These are phyloP conservation scores for Pleurozium schreberi DNA, from an alignment of 225 moss, liverwort and hornwort genomes.

Conservation along the genomic window DNA sequence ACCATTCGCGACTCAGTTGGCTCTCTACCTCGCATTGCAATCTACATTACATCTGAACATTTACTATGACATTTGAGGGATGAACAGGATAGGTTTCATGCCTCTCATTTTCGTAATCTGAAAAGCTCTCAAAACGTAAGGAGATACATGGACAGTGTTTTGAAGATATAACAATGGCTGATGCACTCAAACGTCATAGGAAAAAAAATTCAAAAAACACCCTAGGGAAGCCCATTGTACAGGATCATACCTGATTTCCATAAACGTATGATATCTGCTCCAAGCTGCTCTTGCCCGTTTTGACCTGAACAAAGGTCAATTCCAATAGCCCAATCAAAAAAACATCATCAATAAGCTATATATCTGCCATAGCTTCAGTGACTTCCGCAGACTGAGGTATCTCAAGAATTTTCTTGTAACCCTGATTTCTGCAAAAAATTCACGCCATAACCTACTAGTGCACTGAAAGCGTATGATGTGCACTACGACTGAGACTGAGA, in stretches of 20 bases:
- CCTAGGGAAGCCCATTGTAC: not conserved
- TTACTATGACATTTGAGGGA: not conserved
- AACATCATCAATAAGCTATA: not conserved
- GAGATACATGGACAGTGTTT: not conserved
- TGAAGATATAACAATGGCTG: not conserved
- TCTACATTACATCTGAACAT: not conserved
- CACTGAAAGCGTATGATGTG: not conserved
- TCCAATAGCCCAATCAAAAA: not conserved
- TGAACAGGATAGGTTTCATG: not conserved
- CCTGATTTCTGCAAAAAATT: not conserved
- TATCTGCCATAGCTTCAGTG: not conserved
- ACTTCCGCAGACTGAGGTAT: not conserved
- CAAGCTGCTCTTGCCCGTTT: conserved; percentile 87
- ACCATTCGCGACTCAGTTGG: not conserved
- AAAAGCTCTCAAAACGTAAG: not conserved
- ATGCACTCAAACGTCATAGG: not conserved
- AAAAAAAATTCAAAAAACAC: not conserved
- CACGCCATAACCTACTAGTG: not conserved
- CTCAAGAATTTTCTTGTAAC: not conserved
- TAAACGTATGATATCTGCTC: conserved; percentile 94
- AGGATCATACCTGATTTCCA: conserved; percentile 66
- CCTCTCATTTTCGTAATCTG: not conserved
- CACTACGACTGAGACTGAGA: not conserved
- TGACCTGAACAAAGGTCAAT: conserved; percentile 28
- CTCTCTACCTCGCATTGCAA: not conserved